These are phyloP conservation scores for sweet orange (Citrus sinensis) DNA, from an alignment of 345 rosid genomes.

Conservation along the genomic window DVS_A1.0 CM039166.1:21693001-21693500, in stretches of 20 bases:
- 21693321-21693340: slow-evolving; percentile 11
- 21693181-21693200: neutral
- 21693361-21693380: neutral
- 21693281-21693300: neutral
- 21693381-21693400: neutral
- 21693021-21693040: neutral
- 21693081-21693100: too few species aligned
- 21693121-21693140: neutral
- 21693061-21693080: neutral
- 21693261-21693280: neutral
- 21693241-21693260: neutral
- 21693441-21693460: slow-evolving; percentile 16
- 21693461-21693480: slow-evolving; percentile 4
- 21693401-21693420: slow-evolving; percentile 15
- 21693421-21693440: neutral
- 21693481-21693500: slow-evolving; percentile 27
- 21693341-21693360: neutral
- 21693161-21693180: neutral
- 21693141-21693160: neutral
- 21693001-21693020: neutral
- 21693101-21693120: neutral
- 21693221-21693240: neutral
- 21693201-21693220: neutral
- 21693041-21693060: neutral
- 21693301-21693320: neutral